phyloP scores from a whole-genome alignment of 2,329 filamentous ascomycete species.

The Microthyrium microscopicum region DNA sequence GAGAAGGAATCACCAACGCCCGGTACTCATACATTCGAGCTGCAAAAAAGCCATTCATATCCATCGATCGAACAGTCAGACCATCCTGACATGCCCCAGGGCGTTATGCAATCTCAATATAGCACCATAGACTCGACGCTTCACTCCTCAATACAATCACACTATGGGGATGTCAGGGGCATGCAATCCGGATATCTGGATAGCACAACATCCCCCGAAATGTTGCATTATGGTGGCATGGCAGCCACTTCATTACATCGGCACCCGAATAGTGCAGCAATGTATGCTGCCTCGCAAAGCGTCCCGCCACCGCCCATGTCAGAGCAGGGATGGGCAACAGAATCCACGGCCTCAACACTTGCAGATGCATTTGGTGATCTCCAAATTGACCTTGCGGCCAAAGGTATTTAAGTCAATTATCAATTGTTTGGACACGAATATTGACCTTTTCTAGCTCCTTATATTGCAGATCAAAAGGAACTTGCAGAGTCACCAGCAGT shows the following conservation, averaged over 20 bases:
- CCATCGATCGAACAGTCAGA: constrained; percentile 4
- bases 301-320: too few species aligned
- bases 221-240: too few species aligned
- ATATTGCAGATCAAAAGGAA: constrained; percentile 52
- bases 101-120: constrained; percentile 1
- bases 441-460: constrained; percentile 46
- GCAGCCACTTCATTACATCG: too few species aligned
- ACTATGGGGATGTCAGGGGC: too few species aligned
- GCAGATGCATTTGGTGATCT: constrained; percentile 71
- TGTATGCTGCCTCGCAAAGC: too few species aligned
- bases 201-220: too few species aligned
- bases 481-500: constrained; percentile 45
- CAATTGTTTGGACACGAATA: constrained; percentile 6
- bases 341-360: constrained; percentile 48
- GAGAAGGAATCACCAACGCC: constrained; percentile 38
- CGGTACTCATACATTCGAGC: constrained; percentile 23
- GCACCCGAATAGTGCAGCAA: too few species aligned
- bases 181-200: too few species aligned
- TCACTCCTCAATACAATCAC: too few species aligned
- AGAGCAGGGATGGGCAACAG: constrained; percentile 17
- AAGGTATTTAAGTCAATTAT: constrained; percentile 37
- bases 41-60: constrained; percentile 22
- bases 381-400: constrained; percentile 72
- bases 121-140: constrained; percentile 2
- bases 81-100: constrained; percentile 1